Conservation (phyloP, 1,139 yeast genomes). For the Yamadazyma trypodendri region DNA sequence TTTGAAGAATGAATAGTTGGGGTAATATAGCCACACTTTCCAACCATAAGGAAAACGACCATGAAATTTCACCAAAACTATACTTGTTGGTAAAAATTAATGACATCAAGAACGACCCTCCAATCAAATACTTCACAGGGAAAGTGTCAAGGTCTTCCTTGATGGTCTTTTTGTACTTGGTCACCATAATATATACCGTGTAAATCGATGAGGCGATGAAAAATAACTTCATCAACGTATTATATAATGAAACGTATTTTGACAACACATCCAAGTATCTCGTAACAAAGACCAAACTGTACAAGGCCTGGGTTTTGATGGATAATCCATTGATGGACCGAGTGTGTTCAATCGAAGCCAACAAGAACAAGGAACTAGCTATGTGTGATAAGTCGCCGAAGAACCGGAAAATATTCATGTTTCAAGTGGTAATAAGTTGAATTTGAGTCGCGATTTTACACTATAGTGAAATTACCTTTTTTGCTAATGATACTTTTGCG, state of each 20-base stretch:
- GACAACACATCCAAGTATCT: slow-evolving; percentile 74
- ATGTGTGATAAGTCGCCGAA: slow-evolving; percentile 81
- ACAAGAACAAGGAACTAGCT: slow-evolving; percentile 72
- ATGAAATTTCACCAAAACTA: slow-evolving; percentile 57
- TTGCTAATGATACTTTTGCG: no score
- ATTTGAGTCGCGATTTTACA: background rate
- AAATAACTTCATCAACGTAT: slow-evolving; percentile 74
- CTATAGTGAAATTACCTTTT: background rate
- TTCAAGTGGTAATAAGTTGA: slow-evolving; percentile 3
- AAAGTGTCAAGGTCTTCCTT: slow-evolving; percentile 63
- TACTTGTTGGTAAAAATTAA: slow-evolving; percentile 68
- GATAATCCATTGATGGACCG: slow-evolving; percentile 82
- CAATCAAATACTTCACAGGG: slow-evolving; percentile 68
- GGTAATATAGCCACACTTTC: slow-evolving; percentile 92
- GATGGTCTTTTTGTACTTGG: slow-evolving; percentile 59
- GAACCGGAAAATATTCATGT: slow-evolving; percentile 55
- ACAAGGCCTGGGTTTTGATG: slow-evolving; percentile 80
- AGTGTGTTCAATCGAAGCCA: slow-evolving; percentile 65
- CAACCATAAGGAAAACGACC: slow-evolving; percentile 83
- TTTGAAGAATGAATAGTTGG: slow-evolving; percentile 85
- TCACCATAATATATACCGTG: slow-evolving; percentile 69
- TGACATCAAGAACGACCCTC: slow-evolving; percentile 59
- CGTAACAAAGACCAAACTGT: slow-evolving; percentile 72
- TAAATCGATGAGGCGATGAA: slow-evolving; percentile 75
- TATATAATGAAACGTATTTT: slow-evolving; percentile 67